Evolutionary conservation across 768 basidiomycete genomes (phyloP).

Genomic region (Mycena vitilis): DNA sequence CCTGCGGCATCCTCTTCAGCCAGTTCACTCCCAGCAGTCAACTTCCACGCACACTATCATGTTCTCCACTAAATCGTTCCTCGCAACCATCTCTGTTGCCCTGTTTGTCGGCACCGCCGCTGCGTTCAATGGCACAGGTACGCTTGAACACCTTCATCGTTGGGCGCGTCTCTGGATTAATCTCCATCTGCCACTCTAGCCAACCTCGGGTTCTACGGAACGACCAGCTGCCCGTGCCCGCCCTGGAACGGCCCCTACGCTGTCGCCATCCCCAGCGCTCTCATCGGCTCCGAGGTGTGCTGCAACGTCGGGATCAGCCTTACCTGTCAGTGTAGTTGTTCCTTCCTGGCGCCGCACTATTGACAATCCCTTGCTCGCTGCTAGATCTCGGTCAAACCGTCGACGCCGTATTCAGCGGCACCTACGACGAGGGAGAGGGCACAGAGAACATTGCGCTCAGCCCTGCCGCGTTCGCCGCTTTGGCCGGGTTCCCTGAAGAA

Average conservation of each 20-base stretch:
- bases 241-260: constrained; percentile 19
- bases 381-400: neutral
- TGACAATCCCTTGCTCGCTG: too few species aligned
- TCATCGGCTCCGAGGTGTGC: neutral
- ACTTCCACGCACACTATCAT: neutral
- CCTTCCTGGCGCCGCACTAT: too few species aligned
- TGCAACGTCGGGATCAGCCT: neutral
- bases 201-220: constrained; percentile 7
- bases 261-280: constrained; percentile 4
- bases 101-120: neutral
- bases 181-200: neutral
- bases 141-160: neutral
- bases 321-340: too few species aligned
- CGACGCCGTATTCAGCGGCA: constrained; percentile 9
- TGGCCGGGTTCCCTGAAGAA: neutral
- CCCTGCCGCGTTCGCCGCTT: neutral
- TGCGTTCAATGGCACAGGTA: constrained; percentile 15
- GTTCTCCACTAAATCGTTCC: constrained; percentile 1
- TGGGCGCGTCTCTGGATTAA: neutral
- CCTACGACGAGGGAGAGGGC: neutral
- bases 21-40: constrained; percentile 7
- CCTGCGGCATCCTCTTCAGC: neutral
- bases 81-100: neutral
- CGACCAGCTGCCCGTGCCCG: neutral
- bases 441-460: constrained; percentile 11